Base-by-base conservation (phyloP, 805 yeast genomes). In the Ogataea populi-albae region DNA sequence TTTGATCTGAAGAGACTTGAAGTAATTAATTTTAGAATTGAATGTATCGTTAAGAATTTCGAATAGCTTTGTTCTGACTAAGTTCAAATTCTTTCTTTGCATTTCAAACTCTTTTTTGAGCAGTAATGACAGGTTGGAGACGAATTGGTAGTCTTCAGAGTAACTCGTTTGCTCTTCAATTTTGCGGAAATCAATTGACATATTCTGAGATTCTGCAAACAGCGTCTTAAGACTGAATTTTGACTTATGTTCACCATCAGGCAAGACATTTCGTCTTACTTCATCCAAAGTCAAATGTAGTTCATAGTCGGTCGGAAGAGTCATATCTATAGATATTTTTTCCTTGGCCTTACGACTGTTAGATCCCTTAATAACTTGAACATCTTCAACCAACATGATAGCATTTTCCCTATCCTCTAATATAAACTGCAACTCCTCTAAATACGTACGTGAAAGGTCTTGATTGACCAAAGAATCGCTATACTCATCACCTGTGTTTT, bases 1-100 rank as follows among this genome's bases (percentile, higher is more conserved):
- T 17, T 89, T 71, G 34, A 71, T 81, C 58, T 93, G 98, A 20
- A 93, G 69, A 42, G 86, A 89, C 49, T 79, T 78, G 63, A 81
- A 93, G 57, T 89, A 93, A 27, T 74, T 83, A 24, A 91, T 73
- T 34, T 91, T 77, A n/a, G 79, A 65, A 59, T 91, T 93, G 62
- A 80, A 91, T 1, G 85, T 71, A 21, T 73, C 71, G 44, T 86
- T 77, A 41, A 80, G 64, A 27, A 66, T 64, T 15, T 73, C 70
- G 26, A 74, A 66, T 10, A 73, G 50, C 40, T 74, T 82, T 25
- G 70, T 68, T 20, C 69, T 70, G 27, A 76, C 46, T 8, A 57
- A 50, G 0, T 54, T 54, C 21, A 68, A 47, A 14, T 70, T 59
- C 20, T 65, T 60, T 40, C 68, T 67, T 46, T 78, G 79, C 11